A percentile compares a stretch with the other conserved stretches of the same genome.
phyloP scores from a whole-genome alignment of 1,284 basidiomycete species.

The Leccinum subspadiceum region DNA sequence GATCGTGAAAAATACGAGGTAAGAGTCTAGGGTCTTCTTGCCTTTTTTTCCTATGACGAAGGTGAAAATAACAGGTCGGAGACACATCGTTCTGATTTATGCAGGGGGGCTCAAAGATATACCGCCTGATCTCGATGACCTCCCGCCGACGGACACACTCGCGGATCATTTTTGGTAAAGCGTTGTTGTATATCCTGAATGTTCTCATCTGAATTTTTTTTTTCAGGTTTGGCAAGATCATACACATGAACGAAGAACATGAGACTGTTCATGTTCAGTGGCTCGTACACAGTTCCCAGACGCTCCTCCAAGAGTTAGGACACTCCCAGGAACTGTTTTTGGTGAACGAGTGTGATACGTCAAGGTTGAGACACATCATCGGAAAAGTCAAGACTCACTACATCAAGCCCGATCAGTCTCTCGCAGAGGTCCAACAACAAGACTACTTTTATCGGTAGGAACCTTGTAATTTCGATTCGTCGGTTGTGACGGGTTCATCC shows the following conservation, averaged over 20 bases:
- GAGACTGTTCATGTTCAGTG: conserved; percentile 61
- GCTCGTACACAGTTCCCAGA: conserved; percentile 64
- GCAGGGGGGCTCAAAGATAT: conserved; percentile 31
- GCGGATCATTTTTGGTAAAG: conserved; percentile 61
- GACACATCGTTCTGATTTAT: conserved; percentile 51
- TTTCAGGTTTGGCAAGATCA: conserved; percentile 63
- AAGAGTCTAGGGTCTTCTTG: conserved; percentile 20
- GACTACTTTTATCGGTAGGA: conserved; percentile 61
- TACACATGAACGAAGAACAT: conserved; percentile 46
- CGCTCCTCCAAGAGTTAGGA: conserved; percentile 54
- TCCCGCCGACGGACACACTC: conserved; percentile 40
- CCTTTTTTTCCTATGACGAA: conserved; percentile 11
- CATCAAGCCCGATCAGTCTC: conserved; percentile 16
- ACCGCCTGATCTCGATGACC: conserved; percentile 30
- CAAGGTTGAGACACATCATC: neutral
- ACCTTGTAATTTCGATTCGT: neutral
- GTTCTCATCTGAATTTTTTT: neutral
- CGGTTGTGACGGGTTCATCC: conserved; percentile 8
- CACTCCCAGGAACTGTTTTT: conserved; percentile 65
- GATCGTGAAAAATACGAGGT: conserved; percentile 30
- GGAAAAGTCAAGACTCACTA: conserved; percentile 37
- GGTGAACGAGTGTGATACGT: conserved; percentile 49
- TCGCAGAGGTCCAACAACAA: conserved; percentile 26
- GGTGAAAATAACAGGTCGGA: conserved; percentile 43
- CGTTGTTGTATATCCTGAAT: neutral